Percentiles rank a stretch among this genome's conserved stretches.
Conservation (phyloP, 192 early-diverging fungal species). For the Cladochytrium replicatum region DNA sequence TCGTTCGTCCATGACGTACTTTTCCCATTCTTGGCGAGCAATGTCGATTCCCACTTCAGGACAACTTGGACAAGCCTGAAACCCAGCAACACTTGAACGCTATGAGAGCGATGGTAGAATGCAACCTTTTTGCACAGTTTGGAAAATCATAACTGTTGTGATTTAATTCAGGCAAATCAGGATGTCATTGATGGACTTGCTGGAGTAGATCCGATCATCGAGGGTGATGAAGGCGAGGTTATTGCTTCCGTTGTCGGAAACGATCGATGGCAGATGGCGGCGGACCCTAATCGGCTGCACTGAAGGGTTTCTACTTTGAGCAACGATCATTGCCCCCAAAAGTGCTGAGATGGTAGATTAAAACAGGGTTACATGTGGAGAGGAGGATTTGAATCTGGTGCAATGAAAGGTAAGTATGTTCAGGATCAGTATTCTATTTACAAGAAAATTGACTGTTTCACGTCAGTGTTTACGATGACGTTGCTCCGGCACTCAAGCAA, state of each 20-base stretch:
- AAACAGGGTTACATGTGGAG: constrained; percentile 83
- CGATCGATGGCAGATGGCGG: constrained; percentile 72
- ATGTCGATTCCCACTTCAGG: constrained; percentile 53
- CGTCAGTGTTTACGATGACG: constrained; percentile 81
- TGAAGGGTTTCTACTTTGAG: constrained; percentile 89
- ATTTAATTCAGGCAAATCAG: constrained; percentile 10
- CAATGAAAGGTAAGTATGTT: constrained; percentile 65
- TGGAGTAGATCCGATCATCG: constrained; percentile 10
- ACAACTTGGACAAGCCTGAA: constrained; percentile 36
- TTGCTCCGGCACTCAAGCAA: constrained; percentile 58
- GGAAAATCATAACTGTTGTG: neutral
- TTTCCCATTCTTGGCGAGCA: constrained; percentile 74
- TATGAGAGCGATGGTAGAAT: constrained; percentile 39
- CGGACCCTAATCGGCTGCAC: constrained; percentile 78
- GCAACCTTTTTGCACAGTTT: neutral
- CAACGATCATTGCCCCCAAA: too few relatives aligned
- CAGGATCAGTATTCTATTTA: constrained; percentile 3
- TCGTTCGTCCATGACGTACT: constrained; percentile 88
- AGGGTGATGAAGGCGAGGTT: constrained; percentile 32
- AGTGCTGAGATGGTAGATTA: too few relatives aligned
- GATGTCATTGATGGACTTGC: constrained; percentile 9
- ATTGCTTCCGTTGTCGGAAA: constrained; percentile 49
- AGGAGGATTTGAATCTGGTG: constrained; percentile 66
- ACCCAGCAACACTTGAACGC: constrained; percentile 34
- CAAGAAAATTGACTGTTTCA: too few relatives aligned